Base-by-base conservation (phyloP, 768 basidiomycete species). In the Suillus placidus region DNA sequence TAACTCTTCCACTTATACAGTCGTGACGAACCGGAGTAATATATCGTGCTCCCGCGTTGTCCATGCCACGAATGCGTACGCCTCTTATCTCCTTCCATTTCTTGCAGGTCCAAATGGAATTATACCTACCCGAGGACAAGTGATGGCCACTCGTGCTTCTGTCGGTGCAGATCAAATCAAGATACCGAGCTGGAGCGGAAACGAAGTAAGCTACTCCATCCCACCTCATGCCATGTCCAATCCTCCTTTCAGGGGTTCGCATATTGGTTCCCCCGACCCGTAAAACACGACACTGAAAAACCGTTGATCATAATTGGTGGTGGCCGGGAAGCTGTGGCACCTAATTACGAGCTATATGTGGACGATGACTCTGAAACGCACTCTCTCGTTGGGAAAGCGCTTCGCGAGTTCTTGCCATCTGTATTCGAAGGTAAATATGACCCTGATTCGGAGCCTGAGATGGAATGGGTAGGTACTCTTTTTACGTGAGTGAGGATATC, bases 51-150 rank as follows among this genome's bases (percentile, higher is more conserved):
- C 80, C 23, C 87, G 88, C 66, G 84, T 97, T 52, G 79, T 97
- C 5, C 93, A 95, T 72, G 93, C 93, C 0, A 95, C 93, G 12
- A 97, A 97, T 70, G 95, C 81, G 0, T 95, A 96, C 66, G 85
- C 88, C 13, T 85, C 89, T 4, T 83, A 91, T 69, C 84, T 97
- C 42, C 80, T 97, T n/a, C 91, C 92, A 0, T 84, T 87, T 65
- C 73, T 95, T 35, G 70, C 80, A 9, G 86, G 88, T 0, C 80
- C 66, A 14, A 12, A 12, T 14, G 40, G 81, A 16, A 87, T 94
- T 62, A 77, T 91, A 4, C 93, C 92, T 0, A 86, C 86, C 0
- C 88, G 93, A 13, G 92, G 88, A 2, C 93, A 95, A 72, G 81
- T 89, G 51, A 72, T 86, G 40, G 79, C 84, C 0, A 75, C 79